Conservation (phyloP, 1,284 basidiomycete species). For the Ceratobasidium sp. region DNA sequence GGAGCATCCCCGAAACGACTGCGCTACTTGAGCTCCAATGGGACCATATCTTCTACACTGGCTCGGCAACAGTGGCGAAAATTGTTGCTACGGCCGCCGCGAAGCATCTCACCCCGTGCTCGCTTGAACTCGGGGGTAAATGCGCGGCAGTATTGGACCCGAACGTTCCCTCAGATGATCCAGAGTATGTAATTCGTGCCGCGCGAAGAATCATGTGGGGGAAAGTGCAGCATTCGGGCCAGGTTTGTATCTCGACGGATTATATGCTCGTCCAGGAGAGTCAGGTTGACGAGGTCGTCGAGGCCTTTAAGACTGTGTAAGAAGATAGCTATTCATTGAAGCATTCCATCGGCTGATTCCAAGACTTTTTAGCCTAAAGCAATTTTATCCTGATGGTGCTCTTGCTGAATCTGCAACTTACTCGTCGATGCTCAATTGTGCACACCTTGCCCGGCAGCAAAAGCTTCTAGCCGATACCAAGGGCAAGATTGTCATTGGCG, state of each 20-base stretch:
- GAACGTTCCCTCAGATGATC: slow-evolving; percentile 52
- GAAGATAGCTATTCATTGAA: background rate
- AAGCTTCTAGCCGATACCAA: slow-evolving; percentile 39
- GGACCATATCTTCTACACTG: slow-evolving; percentile 65
- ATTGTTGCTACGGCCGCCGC: slow-evolving; percentile 73
- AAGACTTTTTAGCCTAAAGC: slow-evolving; percentile 9
- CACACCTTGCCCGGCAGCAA: slow-evolving; percentile 36
- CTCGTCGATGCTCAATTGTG: slow-evolving; percentile 35
- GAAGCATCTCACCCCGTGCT: slow-evolving; percentile 73
- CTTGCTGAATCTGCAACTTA: slow-evolving; percentile 33
- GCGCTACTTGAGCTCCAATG: slow-evolving; percentile 63
- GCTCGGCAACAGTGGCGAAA: slow-evolving; percentile 57
- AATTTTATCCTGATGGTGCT: slow-evolving; percentile 30
- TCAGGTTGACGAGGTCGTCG: slow-evolving; percentile 36
- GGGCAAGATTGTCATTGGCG: slow-evolving; percentile 41
- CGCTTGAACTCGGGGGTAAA: slow-evolving; percentile 76
- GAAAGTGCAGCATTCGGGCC: slow-evolving; percentile 39
- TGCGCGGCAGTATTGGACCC: slow-evolving; percentile 65
- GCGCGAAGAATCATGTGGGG: slow-evolving; percentile 51
- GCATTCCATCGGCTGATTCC: background rate
- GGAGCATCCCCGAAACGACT: slow-evolving; percentile 63
- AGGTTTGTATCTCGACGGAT: slow-evolving; percentile 42
- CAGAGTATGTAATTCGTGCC: slow-evolving; percentile 56
- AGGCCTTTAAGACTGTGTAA: slow-evolving; percentile 34
- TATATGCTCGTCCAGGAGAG: slow-evolving; percentile 39